These are phyloP conservation scores for Raffaelea arxii DNA, from an alignment of 2,329 filamentous ascomycete species.

Conservation along the genomic window DNA sequence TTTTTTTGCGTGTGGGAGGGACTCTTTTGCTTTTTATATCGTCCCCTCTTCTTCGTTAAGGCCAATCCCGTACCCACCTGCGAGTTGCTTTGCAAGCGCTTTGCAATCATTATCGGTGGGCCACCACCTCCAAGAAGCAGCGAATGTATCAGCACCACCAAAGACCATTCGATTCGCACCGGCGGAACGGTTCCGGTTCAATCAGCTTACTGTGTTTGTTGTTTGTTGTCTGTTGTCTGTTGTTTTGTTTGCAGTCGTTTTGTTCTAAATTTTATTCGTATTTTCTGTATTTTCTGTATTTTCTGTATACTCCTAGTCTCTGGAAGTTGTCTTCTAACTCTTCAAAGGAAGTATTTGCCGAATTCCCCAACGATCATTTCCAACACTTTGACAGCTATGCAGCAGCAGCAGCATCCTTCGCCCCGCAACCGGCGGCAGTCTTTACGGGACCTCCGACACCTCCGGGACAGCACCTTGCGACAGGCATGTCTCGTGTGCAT, in stretches of 20 bases:
- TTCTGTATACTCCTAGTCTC: neutral
- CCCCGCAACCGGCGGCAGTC: slow-evolving; percentile 17
- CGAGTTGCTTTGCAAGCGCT: slow-evolving; percentile 13
- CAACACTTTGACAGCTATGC: slow-evolving; percentile 35
- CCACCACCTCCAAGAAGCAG: neutral
- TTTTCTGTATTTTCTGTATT: neutral
- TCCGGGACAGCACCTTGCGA: slow-evolving; percentile 27
- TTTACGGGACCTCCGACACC: slow-evolving; percentile 43
- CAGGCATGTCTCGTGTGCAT: no score
- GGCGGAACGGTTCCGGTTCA: neutral
- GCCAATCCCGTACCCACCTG: slow-evolving; percentile 13
- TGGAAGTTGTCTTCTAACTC: slow-evolving; percentile 3
- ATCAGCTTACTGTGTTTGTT: neutral
- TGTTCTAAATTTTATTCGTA: neutral
- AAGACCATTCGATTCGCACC: neutral
- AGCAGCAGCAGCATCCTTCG: slow-evolving; percentile 30
- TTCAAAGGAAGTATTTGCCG: slow-evolving; percentile 40
- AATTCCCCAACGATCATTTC: slow-evolving; percentile 38
- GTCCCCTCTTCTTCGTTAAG: neutral
- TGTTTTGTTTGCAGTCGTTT: neutral
- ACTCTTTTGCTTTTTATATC: slow-evolving; percentile 8
- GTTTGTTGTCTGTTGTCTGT: neutral
- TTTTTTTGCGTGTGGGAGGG: neutral
- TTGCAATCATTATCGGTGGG: slow-evolving; percentile 6
- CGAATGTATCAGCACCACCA: neutral